These are phyloP conservation scores for Russula sp. DNA, from an alignment of 768 basidiomycete species.

Conservation along the genomic window DNA sequence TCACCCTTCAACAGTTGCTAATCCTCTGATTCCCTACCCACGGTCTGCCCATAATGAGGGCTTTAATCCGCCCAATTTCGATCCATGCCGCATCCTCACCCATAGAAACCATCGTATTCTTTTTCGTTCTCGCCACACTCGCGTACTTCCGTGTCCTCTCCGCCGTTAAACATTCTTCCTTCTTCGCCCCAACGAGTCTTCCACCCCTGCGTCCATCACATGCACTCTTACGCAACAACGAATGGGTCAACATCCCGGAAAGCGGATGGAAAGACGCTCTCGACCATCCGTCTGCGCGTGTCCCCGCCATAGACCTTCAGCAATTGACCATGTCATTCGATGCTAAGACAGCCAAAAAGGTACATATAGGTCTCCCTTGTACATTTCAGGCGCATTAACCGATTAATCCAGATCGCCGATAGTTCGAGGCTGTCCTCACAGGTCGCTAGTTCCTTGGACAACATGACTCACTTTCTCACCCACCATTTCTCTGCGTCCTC, in stretches of 20 bases:
- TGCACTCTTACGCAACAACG: slow-evolving; percentile 44
- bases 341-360: slow-evolving; percentile 32
- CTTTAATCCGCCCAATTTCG: slow-evolving; percentile 61
- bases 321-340: slow-evolving; percentile 62
- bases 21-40: slow-evolving; percentile 1
- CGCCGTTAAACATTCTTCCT: slow-evolving; percentile 83
- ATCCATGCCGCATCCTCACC: slow-evolving; percentile 68
- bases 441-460: slow-evolving; percentile 41
- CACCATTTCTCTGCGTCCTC: slow-evolving; percentile 36
- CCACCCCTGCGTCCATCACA: slow-evolving; percentile 49
- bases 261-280: slow-evolving; percentile 42
- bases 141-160: slow-evolving; percentile 92
- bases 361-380: slow-evolving; percentile 21
- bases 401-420: slow-evolving; percentile 11
- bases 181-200: slow-evolving; percentile 55
- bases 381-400: background rate
- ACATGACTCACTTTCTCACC: slow-evolving; percentile 47
- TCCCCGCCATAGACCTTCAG: slow-evolving; percentile 58
- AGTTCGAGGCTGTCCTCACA: slow-evolving; percentile 28
- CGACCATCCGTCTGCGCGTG: slow-evolving; percentile 27
- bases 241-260: slow-evolving; percentile 61
- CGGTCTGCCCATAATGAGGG: slow-evolving; percentile 41
- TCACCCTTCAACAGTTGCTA: slow-evolving; percentile 9
- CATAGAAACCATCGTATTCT: slow-evolving; percentile 87
- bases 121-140: slow-evolving; percentile 84